Base-by-base conservation (phyloP, 2,329 filamentous ascomycete genomes). In the Sporothrix humicola region DNA sequence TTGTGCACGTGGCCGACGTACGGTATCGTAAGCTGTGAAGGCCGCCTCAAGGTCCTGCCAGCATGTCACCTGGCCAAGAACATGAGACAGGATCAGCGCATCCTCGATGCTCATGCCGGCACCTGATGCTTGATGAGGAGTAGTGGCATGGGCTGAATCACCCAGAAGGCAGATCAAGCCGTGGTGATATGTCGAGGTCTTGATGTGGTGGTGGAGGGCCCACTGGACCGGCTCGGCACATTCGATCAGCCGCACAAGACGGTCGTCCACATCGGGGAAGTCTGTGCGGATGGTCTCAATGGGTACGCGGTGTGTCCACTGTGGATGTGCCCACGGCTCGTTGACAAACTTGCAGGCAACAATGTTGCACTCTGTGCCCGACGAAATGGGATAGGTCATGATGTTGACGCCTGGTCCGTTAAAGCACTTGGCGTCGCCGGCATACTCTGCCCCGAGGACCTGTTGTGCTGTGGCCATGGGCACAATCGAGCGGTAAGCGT, bases 401-500 rank as follows among this genome's bases (percentile, higher is more conserved):
- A 83, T 78, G 76, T 82, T 81, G 72, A 78, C 78, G 72, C 79
- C 78, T 37, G 78, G 79, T 1, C 78, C 80, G 2, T 80, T 72
- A 85, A 31, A 84, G 44, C 42, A 52, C 59, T 72, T 48, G 70
- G 70, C 70, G 42, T 72, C 70, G 48, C 70, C 70, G 17, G 70
- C 70, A 17, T 56, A 81, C 2, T 87, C 42, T 1, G 37, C 85
- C 15, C 88, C 0, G 89, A 87, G 77, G 90, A 72, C 61, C 26
- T 6, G 9, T 1, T 20, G 58, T n/a, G 70, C 70, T 1, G 31
- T 52, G 6, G 37, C 71, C 52, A 75, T 91, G 0, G 89, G 87
- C 0, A 91, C 82, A 3, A 92, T 79, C 0, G 87, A 17, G 15
- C 90, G 84, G 79, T 90, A 92, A 31, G 87, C 89, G 79, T 88